Conservation (phyloP, 1,284 basidiomycete species). For the Trametes sp. region DNA sequence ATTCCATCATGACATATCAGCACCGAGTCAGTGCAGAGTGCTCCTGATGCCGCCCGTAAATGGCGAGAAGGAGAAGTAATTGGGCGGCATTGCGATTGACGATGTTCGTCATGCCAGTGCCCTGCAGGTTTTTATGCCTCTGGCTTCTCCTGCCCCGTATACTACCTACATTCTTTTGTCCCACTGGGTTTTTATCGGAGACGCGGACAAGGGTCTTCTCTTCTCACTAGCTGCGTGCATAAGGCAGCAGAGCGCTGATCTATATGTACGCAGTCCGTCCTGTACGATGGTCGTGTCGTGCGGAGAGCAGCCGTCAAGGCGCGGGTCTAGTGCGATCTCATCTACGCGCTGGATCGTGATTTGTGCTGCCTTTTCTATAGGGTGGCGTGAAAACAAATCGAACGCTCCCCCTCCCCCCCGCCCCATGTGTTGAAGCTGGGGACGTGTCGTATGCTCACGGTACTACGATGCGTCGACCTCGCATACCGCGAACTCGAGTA, state of each 20-base stretch:
- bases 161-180: not conserved
- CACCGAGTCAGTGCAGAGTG: too few relatives aligned
- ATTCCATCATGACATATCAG: too few relatives aligned
- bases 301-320: not conserved
- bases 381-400: not conserved
- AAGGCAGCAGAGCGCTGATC: not conserved
- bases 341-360: not conserved
- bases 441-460: too few relatives aligned
- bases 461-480: too few relatives aligned
- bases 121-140: slow-evolving; percentile 1
- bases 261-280: too few relatives aligned
- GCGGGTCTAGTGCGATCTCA: not conserved
- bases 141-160: not conserved
- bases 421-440: too few relatives aligned
- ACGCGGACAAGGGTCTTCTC: not conserved
- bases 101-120: not conserved
- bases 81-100: not conserved
- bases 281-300: too few relatives aligned
- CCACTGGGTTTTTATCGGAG: not conserved
- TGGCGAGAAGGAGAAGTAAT: not conserved
- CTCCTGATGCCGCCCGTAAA: not conserved
- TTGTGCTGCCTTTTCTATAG: not conserved
- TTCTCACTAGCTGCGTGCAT: too few relatives aligned
- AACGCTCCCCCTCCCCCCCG: not conserved
- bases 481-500: too few relatives aligned